Percentiles rank a stretch among this genome's conserved stretches.
These are phyloP conservation scores for Trichoderma citrinoviride DNA, from an alignment of 2,329 filamentous ascomycete genomes.

Conservation along the genomic window DNA sequence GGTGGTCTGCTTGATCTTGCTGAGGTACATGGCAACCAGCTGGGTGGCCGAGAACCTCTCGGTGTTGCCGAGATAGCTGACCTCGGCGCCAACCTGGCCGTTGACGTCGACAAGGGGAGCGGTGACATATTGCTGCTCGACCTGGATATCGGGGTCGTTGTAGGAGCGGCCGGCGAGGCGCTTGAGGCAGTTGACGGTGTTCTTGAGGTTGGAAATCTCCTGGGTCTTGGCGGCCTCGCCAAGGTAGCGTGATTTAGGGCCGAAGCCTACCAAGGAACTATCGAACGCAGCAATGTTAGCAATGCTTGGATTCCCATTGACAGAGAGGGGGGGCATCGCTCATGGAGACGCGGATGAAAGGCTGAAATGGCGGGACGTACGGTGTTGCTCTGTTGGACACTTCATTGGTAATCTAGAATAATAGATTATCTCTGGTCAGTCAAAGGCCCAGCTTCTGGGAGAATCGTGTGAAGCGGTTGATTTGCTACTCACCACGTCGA, in stretches of 20 bases:
- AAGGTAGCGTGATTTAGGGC: conserved; percentile 87
- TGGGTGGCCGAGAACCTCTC: conserved; percentile 93
- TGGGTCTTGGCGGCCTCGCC: conserved; percentile 97
- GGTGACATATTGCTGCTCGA: conserved; percentile 89
- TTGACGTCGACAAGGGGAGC: conserved; percentile 83
- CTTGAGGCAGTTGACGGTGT: conserved; percentile 91
- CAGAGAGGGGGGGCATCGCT: conserved; percentile 1
- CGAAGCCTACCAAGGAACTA: conserved; percentile 92
- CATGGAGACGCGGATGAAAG: not conserved
- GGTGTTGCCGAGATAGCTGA: conserved; percentile 91
- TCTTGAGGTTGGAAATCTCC: conserved; percentile 99
- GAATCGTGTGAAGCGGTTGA: not conserved
- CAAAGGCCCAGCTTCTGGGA: not conserved
- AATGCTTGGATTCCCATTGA: conserved; percentile 22
- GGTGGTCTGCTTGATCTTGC: conserved; percentile 88
- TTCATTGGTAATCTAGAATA: conserved; percentile 89
- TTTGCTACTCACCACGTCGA: conserved; percentile 82
- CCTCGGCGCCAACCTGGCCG: conserved; percentile 92
- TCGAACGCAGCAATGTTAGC: conserved; percentile 14
- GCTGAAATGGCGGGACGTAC: conserved; percentile 57
- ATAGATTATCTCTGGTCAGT: conserved; percentile 22
- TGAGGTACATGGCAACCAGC: conserved; percentile 91
- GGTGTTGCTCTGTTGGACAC: conserved; percentile 97
- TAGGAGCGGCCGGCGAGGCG: conserved; percentile 84
- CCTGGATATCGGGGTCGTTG: conserved; percentile 85